phyloP scores from a whole-genome alignment of 2,329 filamentous ascomycete species.

The Phaeosphaeria sp. region DNA sequence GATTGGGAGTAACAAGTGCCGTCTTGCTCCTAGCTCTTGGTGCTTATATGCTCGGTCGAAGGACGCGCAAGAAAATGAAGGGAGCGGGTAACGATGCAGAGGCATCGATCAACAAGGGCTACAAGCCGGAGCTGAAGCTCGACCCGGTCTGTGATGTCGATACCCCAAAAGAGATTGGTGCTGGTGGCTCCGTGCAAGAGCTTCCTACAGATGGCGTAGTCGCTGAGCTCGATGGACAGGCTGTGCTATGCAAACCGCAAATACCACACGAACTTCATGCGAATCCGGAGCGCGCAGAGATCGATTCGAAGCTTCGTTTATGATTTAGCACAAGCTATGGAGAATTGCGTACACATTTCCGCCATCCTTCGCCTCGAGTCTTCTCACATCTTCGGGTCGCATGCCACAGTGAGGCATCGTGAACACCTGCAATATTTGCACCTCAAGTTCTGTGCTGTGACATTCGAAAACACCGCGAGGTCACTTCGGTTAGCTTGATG shows the following conservation, averaged over 20 bases:
- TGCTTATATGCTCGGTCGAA: not conserved
- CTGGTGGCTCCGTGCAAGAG: not conserved
- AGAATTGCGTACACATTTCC: no score
- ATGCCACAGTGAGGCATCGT: no score
- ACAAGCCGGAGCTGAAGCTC: not conserved
- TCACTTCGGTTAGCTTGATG: no score
- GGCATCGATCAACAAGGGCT: not conserved
- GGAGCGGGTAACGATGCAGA: not conserved
- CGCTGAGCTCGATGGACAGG: not conserved
- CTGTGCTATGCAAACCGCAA: not conserved
- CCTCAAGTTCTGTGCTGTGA: no score
- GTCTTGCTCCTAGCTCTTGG: not conserved
- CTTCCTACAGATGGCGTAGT: not conserved
- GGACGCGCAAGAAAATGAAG: not conserved
- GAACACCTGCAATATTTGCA: no score
- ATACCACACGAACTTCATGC: not conserved
- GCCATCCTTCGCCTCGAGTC: no score
- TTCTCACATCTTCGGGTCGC: no score
- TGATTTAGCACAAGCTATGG: not conserved
- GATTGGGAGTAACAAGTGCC: not conserved
- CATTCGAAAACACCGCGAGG: no score
- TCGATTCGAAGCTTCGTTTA: not conserved
- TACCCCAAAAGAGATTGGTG: not conserved
- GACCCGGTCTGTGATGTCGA: not conserved
- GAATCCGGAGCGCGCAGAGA: not conserved